Conservation (phyloP, 139 green algal genomes). For the Chlorella sp. region DNA sequence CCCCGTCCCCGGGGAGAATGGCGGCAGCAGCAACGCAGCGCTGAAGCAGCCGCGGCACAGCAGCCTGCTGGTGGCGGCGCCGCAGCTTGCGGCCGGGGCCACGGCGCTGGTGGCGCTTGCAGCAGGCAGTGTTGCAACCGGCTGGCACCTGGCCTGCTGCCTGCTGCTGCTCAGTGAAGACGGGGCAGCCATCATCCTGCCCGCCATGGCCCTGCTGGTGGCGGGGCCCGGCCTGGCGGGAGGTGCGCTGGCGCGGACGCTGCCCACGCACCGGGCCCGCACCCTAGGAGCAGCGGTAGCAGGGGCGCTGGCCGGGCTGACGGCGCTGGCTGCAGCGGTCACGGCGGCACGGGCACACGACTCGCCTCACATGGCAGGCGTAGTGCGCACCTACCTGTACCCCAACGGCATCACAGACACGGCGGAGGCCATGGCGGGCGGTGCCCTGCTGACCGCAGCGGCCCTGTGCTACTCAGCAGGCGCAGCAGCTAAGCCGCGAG, state of each 20-base stretch:
- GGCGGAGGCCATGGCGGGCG: neutral
- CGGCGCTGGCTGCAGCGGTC: neutral
- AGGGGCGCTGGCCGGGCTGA: neutral
- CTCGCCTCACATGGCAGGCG: neutral
- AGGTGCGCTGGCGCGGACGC: conserved; percentile 17
- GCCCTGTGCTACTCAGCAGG: conserved; percentile 33
- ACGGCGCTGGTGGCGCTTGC: neutral
- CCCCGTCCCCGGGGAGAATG: no score
- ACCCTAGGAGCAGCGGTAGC: neutral
- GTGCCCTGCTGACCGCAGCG: neutral
- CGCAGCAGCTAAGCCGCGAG: conserved; percentile 7
- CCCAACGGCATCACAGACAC: conserved; percentile 13
- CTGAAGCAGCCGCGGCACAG: neutral
- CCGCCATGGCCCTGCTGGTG: neutral
- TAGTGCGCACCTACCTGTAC: conserved; percentile 3
- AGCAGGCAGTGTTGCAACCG: neutral
- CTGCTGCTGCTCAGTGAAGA: conserved; percentile 2
- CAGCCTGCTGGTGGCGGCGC: neutral
- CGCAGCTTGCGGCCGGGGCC: neutral
- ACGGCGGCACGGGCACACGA: neutral
- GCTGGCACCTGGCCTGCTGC: conserved; percentile 20
- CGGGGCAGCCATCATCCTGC: neutral
- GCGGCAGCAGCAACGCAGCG: neutral
- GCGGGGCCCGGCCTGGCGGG: neutral
- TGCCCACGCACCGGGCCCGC: neutral